phyloP scores from a whole-genome alignment of 2,329 filamentous ascomycete genomes.

The Nemania abortiva region DNA sequence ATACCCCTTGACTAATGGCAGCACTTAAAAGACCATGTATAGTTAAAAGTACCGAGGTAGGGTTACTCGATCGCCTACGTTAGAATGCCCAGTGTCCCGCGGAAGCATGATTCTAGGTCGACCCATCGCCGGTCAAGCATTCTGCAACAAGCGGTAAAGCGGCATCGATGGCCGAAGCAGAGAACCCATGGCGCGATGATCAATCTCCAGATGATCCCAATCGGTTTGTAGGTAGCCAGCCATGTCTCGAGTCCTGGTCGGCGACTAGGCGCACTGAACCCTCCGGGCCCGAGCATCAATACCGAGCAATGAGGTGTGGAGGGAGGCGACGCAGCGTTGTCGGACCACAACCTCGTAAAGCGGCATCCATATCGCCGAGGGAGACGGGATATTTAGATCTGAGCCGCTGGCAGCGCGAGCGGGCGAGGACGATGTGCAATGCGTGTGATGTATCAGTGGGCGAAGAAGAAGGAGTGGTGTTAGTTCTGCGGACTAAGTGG shows the following conservation, averaged over 20 bases:
- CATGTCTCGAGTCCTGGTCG: neutral
- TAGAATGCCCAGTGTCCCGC: conserved; percentile 31
- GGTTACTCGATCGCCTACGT: conserved; percentile 23
- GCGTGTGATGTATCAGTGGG: neutral
- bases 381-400: conserved; percentile 40
- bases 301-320: conserved; percentile 45
- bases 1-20: conserved; percentile 27
- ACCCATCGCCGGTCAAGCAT: conserved; percentile 35
- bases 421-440: conserved; percentile 17
- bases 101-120: conserved; percentile 39
- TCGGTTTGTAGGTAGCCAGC: neutral
- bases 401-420: conserved; percentile 39
- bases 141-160: conserved; percentile 42
- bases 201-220: neutral
- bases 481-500: conserved; percentile 35
- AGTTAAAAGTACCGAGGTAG: conserved; percentile 35
- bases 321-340: conserved; percentile 47
- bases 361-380: conserved; percentile 46
- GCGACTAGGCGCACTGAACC: neutral
- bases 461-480: conserved; percentile 35
- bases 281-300: conserved; percentile 28
- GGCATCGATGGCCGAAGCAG: conserved; percentile 33
- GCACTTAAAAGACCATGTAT: conserved; percentile 7
- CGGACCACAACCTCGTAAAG: conserved; percentile 44
- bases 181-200: conserved; percentile 10